Conservation (phyloP, 164 flowering plant genomes). For the Vitis labrusca region DNA sequence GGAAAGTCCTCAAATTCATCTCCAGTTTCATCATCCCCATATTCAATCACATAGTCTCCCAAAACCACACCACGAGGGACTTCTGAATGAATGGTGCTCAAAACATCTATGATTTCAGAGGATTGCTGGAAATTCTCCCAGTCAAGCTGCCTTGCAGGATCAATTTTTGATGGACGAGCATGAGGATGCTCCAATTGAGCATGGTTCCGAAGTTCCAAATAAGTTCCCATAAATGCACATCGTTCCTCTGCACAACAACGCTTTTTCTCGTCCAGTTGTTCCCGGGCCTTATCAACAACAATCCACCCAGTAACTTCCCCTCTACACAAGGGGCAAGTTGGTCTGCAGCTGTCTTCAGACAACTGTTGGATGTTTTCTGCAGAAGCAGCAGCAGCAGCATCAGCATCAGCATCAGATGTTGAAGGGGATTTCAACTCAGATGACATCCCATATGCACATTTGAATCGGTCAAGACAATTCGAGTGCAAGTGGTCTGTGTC, state of each 20-base stretch:
- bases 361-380: constrained; percentile 22
- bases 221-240: constrained; percentile 66
- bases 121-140: constrained; percentile 98
- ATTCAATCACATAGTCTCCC: constrained; percentile 96
- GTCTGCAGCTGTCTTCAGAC: constrained; percentile 34
- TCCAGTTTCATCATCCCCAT: constrained; percentile 76
- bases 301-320: constrained; percentile 95
- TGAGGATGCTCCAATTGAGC: constrained; percentile 77
- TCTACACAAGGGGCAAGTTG: constrained; percentile 88
- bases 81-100: constrained; percentile 92
- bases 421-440: constrained; percentile 31
- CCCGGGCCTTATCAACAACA: constrained; percentile 62
- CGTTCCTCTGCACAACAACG: constrained; percentile 76
- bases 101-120: constrained; percentile 86
- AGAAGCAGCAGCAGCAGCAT: not conserved
- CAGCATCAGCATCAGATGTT: constrained; percentile 27
- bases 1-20: constrained; percentile 90
- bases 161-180: constrained; percentile 86
- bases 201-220: constrained; percentile 71
- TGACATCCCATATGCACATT: constrained; percentile 58
- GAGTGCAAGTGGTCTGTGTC: constrained; percentile 88
- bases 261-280: constrained; percentile 55
- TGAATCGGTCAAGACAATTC: constrained; percentile 82
- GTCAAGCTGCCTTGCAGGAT: constrained; percentile 86
- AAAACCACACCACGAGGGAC: constrained; percentile 90